These are phyloP conservation scores for Ustilago vetiveriae DNA, from an alignment of 1,284 basidiomycete genomes.

Conservation along the genomic window DNA sequence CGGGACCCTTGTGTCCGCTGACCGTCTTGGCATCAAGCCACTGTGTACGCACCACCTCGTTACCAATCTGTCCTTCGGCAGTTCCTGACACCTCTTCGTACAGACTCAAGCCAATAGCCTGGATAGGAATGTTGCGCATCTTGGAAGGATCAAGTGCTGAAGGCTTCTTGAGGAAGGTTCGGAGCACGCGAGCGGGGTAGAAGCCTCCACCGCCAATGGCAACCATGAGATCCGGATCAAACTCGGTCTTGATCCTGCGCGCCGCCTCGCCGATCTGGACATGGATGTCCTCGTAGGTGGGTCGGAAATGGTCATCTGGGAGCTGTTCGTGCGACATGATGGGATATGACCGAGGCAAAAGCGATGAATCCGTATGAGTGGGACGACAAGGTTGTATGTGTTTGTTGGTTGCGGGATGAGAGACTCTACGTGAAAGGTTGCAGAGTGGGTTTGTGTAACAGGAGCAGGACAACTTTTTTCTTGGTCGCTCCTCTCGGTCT, in stretches of 20 bases:
- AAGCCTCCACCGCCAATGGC: constrained; percentile 66
- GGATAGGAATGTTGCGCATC: constrained; percentile 65
- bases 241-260: constrained; percentile 59
- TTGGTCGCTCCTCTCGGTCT: background rate
- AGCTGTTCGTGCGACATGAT: constrained; percentile 40
- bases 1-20: constrained; percentile 35
- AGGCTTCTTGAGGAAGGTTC: constrained; percentile 65
- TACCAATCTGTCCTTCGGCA: constrained; percentile 60
- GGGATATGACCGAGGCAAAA: background rate
- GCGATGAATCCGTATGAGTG: too few relatives aligned
- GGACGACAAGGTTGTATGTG: too few relatives aligned
- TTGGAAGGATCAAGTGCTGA: constrained; percentile 53
- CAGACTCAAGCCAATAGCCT: constrained; percentile 65
- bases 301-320: constrained; percentile 65
- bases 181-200: constrained; percentile 65
- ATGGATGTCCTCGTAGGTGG: constrained; percentile 67
- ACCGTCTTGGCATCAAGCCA: constrained; percentile 63
- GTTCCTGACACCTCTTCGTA: constrained; percentile 65
- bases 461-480: background rate
- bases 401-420: background rate
- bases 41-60: constrained; percentile 65
- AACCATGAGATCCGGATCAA: constrained; percentile 62
- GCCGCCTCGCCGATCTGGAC: constrained; percentile 59
- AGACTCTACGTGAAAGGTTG: background rate
- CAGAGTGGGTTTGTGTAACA: background rate